A percentile compares a stretch with the other conserved stretches of the same genome.
Evolutionary conservation across 148 eudicot species (phyloP).

Genomic region (Nyssa sinensis): DNA sequence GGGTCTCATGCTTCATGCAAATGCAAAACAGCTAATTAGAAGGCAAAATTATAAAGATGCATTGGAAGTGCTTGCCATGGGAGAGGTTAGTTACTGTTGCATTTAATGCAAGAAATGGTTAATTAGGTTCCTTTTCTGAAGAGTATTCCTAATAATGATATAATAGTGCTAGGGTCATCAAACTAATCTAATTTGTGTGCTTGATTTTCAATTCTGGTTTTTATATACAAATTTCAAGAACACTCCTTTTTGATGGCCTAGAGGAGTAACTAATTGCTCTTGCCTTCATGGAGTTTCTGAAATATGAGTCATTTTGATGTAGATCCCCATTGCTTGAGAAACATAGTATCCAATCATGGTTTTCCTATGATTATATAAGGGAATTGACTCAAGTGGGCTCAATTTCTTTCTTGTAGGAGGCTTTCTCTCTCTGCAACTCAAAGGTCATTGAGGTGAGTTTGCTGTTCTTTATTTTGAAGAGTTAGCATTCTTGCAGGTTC

Average conservation of each 20-base stretch:
- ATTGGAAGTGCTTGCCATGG: slow-evolving; percentile 84
- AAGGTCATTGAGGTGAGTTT: slow-evolving; percentile 67
- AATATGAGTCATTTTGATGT: background rate
- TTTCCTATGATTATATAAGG: background rate
- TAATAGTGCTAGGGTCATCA: background rate
- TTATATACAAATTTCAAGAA: background rate
- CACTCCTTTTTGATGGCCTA: background rate
- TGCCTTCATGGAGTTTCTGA: too few relatives aligned
- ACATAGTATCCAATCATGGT: background rate
- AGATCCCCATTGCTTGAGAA: too few relatives aligned
- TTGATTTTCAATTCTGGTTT: background rate
- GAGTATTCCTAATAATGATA: background rate
- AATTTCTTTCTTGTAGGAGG: slow-evolving; percentile 57
- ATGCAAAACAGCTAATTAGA: slow-evolving; percentile 62
- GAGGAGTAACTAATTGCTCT: background rate
- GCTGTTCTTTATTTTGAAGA: background rate
- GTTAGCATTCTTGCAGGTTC: background rate
- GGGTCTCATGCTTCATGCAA: slow-evolving; percentile 93
- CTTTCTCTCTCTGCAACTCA: slow-evolving; percentile 75
- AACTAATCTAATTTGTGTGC: background rate
- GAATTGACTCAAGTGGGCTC: background rate
- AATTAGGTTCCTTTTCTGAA: background rate
- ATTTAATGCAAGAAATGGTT: slow-evolving; percentile 5
- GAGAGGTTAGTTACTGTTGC: slow-evolving; percentile 59
- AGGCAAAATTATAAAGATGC: slow-evolving; percentile 64